These are phyloP conservation scores for Yamadazyma blattariae DNA, from an alignment of 1,139 yeast genomes.

Conservation along the genomic window DNA sequence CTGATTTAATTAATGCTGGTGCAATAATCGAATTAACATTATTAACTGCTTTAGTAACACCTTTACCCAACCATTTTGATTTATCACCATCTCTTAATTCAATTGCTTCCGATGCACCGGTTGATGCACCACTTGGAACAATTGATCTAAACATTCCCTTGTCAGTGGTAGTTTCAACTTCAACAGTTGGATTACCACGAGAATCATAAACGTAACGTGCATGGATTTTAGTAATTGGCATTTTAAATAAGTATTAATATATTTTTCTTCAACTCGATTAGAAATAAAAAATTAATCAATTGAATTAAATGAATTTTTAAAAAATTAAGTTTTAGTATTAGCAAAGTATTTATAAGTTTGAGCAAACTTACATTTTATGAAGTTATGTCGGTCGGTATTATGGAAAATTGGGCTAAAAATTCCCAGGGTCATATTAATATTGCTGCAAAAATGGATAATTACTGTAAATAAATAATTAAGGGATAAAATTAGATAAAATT, in stretches of 20 bases:
- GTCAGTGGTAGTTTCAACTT: constrained; percentile 79
- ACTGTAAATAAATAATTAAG: no score
- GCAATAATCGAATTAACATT: constrained; percentile 82
- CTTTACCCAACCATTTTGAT: constrained; percentile 87
- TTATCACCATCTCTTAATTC: constrained; percentile 90
- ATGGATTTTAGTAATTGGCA: constrained; percentile 51
- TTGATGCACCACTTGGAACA: constrained; percentile 91
- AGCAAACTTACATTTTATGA: no score
- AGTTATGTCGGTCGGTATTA: no score
- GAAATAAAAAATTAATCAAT: not conserved
- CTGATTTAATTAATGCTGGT: constrained; percentile 70
- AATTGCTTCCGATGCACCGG: constrained; percentile 85
- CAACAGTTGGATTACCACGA: constrained; percentile 94
- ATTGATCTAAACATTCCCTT: constrained; percentile 81
- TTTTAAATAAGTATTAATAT: constrained; percentile 11
- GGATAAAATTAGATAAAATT: no score
- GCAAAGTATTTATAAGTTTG: no score
- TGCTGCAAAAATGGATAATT: no score
- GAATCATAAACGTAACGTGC: constrained; percentile 93
- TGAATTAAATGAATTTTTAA: no score
- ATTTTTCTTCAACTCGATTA: not conserved
- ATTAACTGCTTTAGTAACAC: constrained; percentile 81
- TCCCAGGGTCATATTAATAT: no score
- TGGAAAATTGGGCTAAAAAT: no score
- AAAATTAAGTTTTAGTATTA: no score